These are phyloP conservation scores for Fusarium haematococcum DNA, from an alignment of 2,329 filamentous ascomycete species.

Conservation along the genomic window DNA sequence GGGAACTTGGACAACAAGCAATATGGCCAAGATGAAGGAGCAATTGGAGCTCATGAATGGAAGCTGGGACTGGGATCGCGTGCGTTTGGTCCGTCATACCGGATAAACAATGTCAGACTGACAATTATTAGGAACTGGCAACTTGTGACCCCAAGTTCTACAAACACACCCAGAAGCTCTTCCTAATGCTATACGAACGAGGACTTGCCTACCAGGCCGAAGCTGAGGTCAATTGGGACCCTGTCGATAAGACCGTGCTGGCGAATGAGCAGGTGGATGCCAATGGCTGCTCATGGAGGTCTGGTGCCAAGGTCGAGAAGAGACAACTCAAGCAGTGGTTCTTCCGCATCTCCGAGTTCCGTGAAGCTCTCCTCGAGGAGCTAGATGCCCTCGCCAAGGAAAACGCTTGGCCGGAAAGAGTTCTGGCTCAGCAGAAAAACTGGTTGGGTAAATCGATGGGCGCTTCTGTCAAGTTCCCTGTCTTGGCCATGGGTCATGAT, in stretches of 20 bases:
- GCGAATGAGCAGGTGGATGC: slow-evolving; percentile 95
- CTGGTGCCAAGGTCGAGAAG: slow-evolving; percentile 86
- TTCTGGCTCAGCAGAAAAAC: slow-evolving; percentile 85
- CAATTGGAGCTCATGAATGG: slow-evolving; percentile 85
- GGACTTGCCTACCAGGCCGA: slow-evolving; percentile 86
- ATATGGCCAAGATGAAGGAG: slow-evolving; percentile 87
- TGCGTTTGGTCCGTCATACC: slow-evolving; percentile 59
- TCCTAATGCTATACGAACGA: slow-evolving; percentile 78
- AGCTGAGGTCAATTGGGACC: slow-evolving; percentile 90
- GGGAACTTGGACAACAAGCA: slow-evolving; percentile 80
- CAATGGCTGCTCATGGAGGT: slow-evolving; percentile 87
- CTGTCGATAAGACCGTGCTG: slow-evolving; percentile 87
- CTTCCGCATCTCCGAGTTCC: slow-evolving; percentile 83
- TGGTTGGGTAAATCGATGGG: slow-evolving; percentile 88
- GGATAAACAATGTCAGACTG: background rate
- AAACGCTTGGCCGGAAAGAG: slow-evolving; percentile 83
- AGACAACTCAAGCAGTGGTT: slow-evolving; percentile 89
- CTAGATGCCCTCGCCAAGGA: slow-evolving; percentile 73
- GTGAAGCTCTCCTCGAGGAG: slow-evolving; percentile 77
- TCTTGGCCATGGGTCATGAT: slow-evolving; percentile 59
- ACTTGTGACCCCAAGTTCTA: slow-evolving; percentile 90
- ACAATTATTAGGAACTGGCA: slow-evolving; percentile 74
- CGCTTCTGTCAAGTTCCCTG: slow-evolving; percentile 76
- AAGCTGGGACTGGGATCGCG: slow-evolving; percentile 84
- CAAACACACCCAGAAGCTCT: slow-evolving; percentile 88